phyloP scores from a whole-genome alignment of 352 stramenopile species.

The Saprolegnia diclina region DNA sequence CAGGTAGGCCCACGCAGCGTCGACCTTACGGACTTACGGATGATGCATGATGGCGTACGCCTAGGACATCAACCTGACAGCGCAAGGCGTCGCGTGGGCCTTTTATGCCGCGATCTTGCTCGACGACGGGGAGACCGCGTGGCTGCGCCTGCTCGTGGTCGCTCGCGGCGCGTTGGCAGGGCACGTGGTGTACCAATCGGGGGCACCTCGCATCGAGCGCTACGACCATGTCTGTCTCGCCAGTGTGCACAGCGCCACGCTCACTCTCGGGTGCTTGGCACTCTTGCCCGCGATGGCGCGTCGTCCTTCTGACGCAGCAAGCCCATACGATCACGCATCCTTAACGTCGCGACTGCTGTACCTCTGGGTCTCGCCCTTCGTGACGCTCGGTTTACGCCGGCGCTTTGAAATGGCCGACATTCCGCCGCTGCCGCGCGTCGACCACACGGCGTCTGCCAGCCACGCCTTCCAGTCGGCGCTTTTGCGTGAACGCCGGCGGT shows the following conservation, averaged over 20 bases:
- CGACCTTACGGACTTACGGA: too few relatives aligned
- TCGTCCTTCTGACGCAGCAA: conserved; percentile 11
- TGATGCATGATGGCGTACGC: neutral
- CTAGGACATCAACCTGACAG: conserved; percentile 2
- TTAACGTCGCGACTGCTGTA: conserved; percentile 57
- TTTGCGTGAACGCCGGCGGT: conserved; percentile 33
- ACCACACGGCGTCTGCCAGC: conserved; percentile 46
- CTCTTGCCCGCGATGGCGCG: neutral
- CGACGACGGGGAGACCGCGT: neutral
- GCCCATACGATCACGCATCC: conserved; percentile 46
- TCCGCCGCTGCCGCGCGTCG: conserved; percentile 41
- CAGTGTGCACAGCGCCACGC: neutral
- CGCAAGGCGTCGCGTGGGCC: conserved; percentile 2
- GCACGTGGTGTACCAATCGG: too few relatives aligned
- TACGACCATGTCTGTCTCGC: neutral
- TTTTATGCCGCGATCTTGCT: conserved; percentile 8
- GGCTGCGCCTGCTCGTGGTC: neutral
- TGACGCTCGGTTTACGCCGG: conserved; percentile 42
- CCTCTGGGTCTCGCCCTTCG: conserved; percentile 59
- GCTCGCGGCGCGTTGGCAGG: neutral
- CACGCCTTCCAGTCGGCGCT: conserved; percentile 42
- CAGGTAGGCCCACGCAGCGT: too few relatives aligned
- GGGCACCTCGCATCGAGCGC: neutral
- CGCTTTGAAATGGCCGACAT: conserved; percentile 62
- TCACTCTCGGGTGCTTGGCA: neutral